Conservation (phyloP, 2,329 filamentous ascomycete species). For the Periglandula ipomoeae region DNA sequence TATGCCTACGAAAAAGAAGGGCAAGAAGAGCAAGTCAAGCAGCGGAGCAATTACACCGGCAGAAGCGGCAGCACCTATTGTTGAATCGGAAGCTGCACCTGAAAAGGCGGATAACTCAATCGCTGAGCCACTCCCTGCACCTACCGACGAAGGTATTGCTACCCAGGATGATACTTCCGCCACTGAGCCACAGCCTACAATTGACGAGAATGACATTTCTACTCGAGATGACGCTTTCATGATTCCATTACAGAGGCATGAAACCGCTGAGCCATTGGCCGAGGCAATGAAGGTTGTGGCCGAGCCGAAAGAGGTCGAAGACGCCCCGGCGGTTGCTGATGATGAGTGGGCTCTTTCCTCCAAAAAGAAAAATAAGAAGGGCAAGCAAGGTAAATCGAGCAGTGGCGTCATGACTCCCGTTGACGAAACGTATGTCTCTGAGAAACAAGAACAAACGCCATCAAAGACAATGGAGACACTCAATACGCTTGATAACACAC, state of each 20-base stretch:
- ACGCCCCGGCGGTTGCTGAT: neutral
- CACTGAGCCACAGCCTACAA: neutral
- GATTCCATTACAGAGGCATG: neutral
- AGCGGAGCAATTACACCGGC: neutral
- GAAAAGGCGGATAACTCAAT: neutral
- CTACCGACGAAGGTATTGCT: neutral
- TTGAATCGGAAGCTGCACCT: neutral
- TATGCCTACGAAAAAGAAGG: constrained; percentile 1
- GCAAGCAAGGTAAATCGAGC: constrained; percentile 3
- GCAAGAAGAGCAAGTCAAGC: constrained; percentile 3
- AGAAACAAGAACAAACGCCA: neutral
- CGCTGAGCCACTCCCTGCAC: neutral
- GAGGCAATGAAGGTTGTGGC: neutral
- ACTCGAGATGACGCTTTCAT: neutral
- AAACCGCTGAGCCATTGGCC: neutral
- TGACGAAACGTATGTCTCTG: neutral
- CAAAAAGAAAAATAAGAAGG: constrained; percentile 6
- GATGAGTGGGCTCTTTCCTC: constrained; percentile 3
- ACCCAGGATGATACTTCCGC: neutral
- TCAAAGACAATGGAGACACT: neutral
- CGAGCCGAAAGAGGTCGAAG: neutral
- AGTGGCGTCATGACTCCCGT: neutral
- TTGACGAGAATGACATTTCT: neutral
- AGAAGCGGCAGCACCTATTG: neutral
- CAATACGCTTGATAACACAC: neutral